Evolutionary conservation across 2,329 filamentous ascomycete species (phyloP).

Genomic region (Xylariomycetidae sp.): DNA sequence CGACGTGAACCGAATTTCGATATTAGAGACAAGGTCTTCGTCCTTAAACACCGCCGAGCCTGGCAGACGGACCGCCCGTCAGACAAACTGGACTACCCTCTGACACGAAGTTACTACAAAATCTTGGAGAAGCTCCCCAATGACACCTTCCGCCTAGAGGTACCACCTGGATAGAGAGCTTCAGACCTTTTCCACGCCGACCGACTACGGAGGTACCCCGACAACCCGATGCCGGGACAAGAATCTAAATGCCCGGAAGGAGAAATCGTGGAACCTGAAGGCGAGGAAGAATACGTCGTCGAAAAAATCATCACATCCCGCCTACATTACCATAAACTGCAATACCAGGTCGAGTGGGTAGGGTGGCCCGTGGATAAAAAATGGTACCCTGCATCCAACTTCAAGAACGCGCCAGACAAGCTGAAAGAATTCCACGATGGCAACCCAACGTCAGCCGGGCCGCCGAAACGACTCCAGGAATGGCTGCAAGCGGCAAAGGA

Average conservation of each 20-base stretch:
- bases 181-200: not conserved
- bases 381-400: not conserved
- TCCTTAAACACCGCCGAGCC: not conserved
- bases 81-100: not conserved
- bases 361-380: no score
- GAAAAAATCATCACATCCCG: no score
- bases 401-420: not conserved
- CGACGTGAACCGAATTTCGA: no score
- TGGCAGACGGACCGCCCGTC: not conserved
- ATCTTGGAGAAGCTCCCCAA: not conserved
- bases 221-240: not conserved
- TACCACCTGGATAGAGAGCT: not conserved
- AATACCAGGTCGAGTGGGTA: no score
- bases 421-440: no score
- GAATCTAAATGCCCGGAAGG: not conserved
- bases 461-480: no score
- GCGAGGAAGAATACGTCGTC: not conserved
- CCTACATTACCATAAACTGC: no score
- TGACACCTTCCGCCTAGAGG: not conserved
- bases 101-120: not conserved
- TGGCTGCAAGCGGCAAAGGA: no score
- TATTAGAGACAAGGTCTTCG: not conserved
- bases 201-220: not conserved
- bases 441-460: no score
- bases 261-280: no score